Evolutionary conservation across 306 rosid genomes (phyloP).

Genomic region (Trichosanthes truncata): DNA sequence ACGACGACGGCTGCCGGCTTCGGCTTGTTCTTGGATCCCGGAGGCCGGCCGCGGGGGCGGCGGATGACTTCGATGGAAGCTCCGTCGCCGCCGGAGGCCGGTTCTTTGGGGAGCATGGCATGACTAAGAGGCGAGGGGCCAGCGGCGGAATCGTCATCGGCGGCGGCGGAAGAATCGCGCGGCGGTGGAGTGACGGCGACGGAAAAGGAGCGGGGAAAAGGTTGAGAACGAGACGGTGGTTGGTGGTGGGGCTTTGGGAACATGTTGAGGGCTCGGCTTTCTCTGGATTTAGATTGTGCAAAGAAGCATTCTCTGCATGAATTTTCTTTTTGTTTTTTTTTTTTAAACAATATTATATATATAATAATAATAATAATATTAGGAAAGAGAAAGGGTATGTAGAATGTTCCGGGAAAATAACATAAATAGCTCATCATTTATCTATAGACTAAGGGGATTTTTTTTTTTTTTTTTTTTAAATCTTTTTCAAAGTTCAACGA

Average conservation of each 20-base stretch:
- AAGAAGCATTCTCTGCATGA: neutral
- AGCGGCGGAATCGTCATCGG: constrained; percentile 33
- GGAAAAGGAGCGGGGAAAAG: constrained; percentile 41
- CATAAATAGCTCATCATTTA: neutral
- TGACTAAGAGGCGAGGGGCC: constrained; percentile 1
- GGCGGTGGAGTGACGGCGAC: constrained; percentile 13
- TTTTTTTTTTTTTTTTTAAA: too few relatives aligned
- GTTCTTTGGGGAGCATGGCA: neutral
- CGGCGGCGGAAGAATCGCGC: constrained; percentile 39
- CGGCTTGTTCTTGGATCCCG: constrained; percentile 87
- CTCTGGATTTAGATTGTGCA: constrained; percentile 11
- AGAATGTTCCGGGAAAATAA: neutral
- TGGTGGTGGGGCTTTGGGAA: constrained; percentile 78
- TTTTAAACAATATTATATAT: neutral
- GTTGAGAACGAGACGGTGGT: constrained; percentile 22
- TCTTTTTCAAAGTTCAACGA: too few relatives aligned
- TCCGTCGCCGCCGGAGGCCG: constrained; percentile 40
- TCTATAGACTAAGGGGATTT: too few relatives aligned
- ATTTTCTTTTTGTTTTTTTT: constrained; percentile 4
- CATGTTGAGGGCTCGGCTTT: constrained; percentile 25
- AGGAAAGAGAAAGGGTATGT: neutral
- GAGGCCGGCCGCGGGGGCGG: constrained; percentile 86
- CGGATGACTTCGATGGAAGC: constrained; percentile 63
- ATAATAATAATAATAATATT: neutral
- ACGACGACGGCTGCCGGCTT: constrained; percentile 52